These are phyloP conservation scores for Schrenkiella parvula DNA, from an alignment of 345 rosid species.

Conservation along the genomic window DNA sequence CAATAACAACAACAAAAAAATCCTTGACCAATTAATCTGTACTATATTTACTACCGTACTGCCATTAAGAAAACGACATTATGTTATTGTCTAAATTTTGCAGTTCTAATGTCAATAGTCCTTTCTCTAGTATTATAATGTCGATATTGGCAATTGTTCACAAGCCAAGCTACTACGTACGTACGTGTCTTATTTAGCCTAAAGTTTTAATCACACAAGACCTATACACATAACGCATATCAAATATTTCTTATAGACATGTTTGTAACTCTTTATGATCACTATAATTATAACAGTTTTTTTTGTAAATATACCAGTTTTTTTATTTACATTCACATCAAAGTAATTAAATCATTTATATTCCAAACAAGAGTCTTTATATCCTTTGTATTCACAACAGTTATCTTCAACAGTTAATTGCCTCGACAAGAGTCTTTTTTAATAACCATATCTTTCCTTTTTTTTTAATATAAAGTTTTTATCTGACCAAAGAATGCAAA, in stretches of 20 bases:
- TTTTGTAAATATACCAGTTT: no score
- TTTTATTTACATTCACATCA: no score
- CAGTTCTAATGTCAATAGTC: not conserved
- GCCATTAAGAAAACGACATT: not conserved
- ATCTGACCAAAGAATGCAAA: conserved; percentile 6
- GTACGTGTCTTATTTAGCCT: not conserved
- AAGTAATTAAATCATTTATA: no score
- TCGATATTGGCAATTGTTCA: not conserved
- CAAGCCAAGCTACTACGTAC: not conserved
- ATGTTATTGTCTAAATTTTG: not conserved
- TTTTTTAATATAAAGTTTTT: not conserved
- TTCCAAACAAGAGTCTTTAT: no score
- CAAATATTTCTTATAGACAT: not conserved
- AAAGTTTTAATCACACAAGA: not conserved
- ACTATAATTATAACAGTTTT: no score
- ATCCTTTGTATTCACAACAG: no score
- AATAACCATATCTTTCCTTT: not conserved
- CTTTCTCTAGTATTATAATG: not conserved
- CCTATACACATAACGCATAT: not conserved
- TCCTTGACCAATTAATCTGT: not conserved
- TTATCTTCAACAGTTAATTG: no score
- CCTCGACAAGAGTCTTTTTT: not conserved
- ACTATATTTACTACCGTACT: not conserved
- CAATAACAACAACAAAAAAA: not conserved
- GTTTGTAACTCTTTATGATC: not conserved